Conservation (phyloP, 192 early-diverging fungal species). For the Irineochytrium annulatum region DNA sequence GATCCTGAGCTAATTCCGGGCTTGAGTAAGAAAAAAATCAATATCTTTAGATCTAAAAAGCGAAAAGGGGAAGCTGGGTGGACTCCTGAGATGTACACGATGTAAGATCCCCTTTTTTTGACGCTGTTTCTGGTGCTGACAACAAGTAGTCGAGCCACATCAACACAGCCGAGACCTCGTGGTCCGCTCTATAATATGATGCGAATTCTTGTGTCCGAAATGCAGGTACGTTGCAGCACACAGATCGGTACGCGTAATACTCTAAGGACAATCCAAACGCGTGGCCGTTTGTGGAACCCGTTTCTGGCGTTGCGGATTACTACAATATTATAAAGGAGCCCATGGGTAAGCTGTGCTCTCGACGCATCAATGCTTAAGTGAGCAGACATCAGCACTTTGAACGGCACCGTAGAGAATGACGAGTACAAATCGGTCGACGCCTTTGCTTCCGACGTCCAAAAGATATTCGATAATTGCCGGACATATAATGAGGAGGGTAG, state of each 20-base stretch:
- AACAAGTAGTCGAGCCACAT: conserved; percentile 10
- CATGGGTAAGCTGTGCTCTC: conserved; percentile 65
- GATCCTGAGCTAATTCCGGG: conserved; percentile 88
- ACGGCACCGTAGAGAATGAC: conserved; percentile 77
- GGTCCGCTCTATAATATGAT: conserved; percentile 63
- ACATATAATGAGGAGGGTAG: conserved; percentile 84
- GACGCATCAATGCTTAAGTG: neutral
- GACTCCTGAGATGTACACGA: conserved; percentile 80
- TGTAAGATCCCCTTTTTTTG: conserved; percentile 9
- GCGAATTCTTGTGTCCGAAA: conserved; percentile 70
- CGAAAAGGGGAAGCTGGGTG: conserved; percentile 82
- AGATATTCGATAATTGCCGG: conserved; percentile 92
- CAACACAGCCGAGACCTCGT: conserved; percentile 38
- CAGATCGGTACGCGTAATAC: too few species aligned
- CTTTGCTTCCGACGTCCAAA: conserved; percentile 79
- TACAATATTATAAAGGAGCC: conserved; percentile 94
- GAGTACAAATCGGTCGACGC: conserved; percentile 75
- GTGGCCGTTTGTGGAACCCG: conserved; percentile 94
- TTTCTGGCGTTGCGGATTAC: conserved; percentile 92
- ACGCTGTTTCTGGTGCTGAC: conserved; percentile 5
- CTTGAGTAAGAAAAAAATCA: conserved; percentile 43
- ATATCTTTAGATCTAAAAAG: neutral
- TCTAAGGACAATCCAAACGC: conserved; percentile 62
- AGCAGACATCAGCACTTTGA: conserved; percentile 76
- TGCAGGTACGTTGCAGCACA: conserved; percentile 42